Evolutionary conservation across 768 basidiomycete species (phyloP).

Genomic region (Leccinum subtestaceum): DNA sequence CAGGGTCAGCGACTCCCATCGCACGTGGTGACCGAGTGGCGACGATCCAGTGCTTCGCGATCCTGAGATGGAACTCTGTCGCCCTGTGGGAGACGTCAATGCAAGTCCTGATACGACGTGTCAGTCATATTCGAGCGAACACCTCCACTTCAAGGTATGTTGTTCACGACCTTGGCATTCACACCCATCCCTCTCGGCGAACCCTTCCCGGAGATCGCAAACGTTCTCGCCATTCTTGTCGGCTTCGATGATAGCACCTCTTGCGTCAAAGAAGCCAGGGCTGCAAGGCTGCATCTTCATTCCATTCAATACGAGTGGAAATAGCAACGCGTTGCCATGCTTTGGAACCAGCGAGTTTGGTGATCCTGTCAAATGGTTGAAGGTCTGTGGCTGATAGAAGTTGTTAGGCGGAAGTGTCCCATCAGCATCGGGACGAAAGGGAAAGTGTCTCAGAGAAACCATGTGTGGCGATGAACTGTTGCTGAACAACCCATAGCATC

Average conservation of each 20-base stretch:
- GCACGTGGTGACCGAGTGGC: too few species aligned
- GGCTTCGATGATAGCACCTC: slow-evolving; percentile 87
- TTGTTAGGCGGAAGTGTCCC: slow-evolving; percentile 61
- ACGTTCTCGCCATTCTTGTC: slow-evolving; percentile 91
- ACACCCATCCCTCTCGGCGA: slow-evolving; percentile 78
- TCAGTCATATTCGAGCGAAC: slow-evolving; percentile 72
- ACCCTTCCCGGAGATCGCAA: slow-evolving; percentile 85
- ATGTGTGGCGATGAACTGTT: slow-evolving; percentile 75
- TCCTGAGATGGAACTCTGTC: slow-evolving; percentile 32
- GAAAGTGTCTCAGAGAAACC: slow-evolving; percentile 77
- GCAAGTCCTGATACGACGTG: too few species aligned
- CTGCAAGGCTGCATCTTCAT: slow-evolving; percentile 97
- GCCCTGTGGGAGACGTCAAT: slow-evolving; percentile 32
- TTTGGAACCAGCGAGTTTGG: slow-evolving; percentile 66
- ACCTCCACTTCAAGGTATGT: slow-evolving; percentile 94
- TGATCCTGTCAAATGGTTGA: slow-evolving; percentile 29
- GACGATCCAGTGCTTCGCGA: too few species aligned
- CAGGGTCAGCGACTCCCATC: too few species aligned
- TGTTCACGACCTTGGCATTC: slow-evolving; percentile 69
- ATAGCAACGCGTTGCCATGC: slow-evolving; percentile 84
- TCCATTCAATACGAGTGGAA: slow-evolving; percentile 85
- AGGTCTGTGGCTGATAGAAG: slow-evolving; percentile 59
- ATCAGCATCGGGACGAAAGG: slow-evolving; percentile 66
- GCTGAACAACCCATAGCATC: slow-evolving; percentile 78
- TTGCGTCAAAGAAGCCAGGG: slow-evolving; percentile 86